A percentile compares a stretch with the other conserved stretches of the same genome.
Conservation (phyloP, 805 yeast species). For the Lipomyces mesembrius region DNA sequence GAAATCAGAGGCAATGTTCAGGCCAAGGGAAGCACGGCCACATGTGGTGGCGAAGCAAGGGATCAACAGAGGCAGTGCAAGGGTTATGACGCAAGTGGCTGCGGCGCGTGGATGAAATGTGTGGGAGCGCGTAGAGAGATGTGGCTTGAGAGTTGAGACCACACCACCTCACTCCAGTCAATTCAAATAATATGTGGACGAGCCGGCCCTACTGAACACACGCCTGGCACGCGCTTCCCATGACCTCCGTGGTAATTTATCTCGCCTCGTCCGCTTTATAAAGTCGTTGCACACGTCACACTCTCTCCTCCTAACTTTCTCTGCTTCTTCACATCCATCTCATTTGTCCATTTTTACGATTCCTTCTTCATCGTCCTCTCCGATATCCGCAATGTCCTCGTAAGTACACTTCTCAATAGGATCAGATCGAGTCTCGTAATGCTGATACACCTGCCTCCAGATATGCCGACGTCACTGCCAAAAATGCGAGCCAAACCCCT, state of each 20-base stretch:
- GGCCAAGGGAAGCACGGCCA: not conserved
- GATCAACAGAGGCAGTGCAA: not conserved
- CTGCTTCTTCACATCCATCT: not conserved
- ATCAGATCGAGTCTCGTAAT: not conserved
- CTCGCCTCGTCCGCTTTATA: not conserved
- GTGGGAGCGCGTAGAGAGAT: not conserved
- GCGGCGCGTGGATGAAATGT: not conserved
- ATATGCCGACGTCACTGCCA: slow-evolving; percentile 33
- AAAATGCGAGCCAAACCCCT: slow-evolving; percentile 26
- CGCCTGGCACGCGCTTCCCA: not conserved
- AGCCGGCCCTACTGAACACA: not conserved
- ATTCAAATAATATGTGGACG: not conserved
- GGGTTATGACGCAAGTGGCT: not conserved
- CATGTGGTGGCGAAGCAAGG: not conserved
- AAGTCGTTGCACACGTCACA: not conserved
- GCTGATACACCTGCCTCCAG: not conserved
- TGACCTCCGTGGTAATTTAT: not conserved
- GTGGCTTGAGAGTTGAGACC: not conserved
- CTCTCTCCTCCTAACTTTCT: not conserved
- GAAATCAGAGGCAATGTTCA: no score
- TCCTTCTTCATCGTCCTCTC: not conserved
- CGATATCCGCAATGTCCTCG: slow-evolving; percentile 10
- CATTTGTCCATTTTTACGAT: not conserved
- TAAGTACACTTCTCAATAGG: not conserved
- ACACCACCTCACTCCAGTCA: not conserved